Percentiles rank a stretch among this genome's conserved stretches.
phyloP scores from a whole-genome alignment of 345 rosid species.

The Cardamine occulta region DNA sequence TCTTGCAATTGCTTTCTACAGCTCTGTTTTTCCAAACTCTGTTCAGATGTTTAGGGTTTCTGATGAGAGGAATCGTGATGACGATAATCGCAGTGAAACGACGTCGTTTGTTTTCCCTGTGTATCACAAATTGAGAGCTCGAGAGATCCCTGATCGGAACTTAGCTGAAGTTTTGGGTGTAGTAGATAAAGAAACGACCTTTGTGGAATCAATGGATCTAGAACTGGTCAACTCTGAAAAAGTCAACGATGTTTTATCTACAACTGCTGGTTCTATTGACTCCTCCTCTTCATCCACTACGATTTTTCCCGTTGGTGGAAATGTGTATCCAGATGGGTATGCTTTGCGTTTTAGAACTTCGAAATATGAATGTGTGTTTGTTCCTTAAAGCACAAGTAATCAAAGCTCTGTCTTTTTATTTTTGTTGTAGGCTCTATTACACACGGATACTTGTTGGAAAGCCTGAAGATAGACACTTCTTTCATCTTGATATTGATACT shows the following conservation, averaged over 20 bases:
- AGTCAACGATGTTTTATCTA: constrained; percentile 44
- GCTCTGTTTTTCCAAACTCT: constrained; percentile 50
- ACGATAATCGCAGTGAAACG: constrained; percentile 27
- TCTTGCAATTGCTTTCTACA: constrained; percentile 54
- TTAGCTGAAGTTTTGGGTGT: constrained; percentile 54
- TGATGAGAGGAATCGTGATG: constrained; percentile 48
- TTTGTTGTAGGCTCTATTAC: constrained; percentile 64
- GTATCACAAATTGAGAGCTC: constrained; percentile 59
- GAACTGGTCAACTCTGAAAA: constrained; percentile 40
- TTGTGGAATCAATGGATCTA: constrained; percentile 43
- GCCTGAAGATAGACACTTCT: constrained; percentile 64
- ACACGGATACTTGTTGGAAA: constrained; percentile 73
- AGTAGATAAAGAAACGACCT: constrained; percentile 26
- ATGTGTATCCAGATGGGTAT: constrained; percentile 89
- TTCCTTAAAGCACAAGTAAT: constrained; percentile 38
- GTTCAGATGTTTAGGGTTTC: constrained; percentile 51
- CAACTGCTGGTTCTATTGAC: constrained; percentile 49
- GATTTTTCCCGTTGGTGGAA: constrained; percentile 72
- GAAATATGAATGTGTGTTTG: background rate
- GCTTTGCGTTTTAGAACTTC: background rate
- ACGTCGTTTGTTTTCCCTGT: constrained; percentile 72
- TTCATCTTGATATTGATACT: constrained; percentile 81
- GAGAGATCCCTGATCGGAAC: constrained; percentile 47
- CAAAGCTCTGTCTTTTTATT: background rate
- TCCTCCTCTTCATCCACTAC: constrained; percentile 77